phyloP scores from a whole-genome alignment of 495 filamentous ascomycete species.

The Aspergillus avenaceus region DNA sequence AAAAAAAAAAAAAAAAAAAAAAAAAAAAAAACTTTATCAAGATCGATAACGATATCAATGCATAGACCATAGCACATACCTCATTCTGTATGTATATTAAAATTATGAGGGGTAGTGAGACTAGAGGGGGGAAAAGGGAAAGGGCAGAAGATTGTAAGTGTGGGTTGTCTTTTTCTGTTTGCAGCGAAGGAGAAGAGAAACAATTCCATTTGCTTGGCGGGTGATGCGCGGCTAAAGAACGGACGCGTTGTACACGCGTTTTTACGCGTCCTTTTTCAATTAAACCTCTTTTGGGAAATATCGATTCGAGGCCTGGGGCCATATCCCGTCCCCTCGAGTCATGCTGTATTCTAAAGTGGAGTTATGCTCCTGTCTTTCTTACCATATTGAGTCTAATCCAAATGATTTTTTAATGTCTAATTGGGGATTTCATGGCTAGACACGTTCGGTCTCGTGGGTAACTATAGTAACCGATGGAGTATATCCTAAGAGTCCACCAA shows the following conservation, averaged over 20 bases:
- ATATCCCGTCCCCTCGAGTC: too few species aligned
- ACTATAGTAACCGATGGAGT: too few species aligned
- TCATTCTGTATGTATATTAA: conserved; percentile 29
- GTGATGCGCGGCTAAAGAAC: background rate
- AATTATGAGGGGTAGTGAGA: background rate
- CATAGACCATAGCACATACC: conserved; percentile 24
- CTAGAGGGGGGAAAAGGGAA: conserved; percentile 4
- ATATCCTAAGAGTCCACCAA: too few species aligned
- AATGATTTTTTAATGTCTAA: too few species aligned
- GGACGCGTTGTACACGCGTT: conserved; percentile 23
- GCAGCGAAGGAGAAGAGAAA: conserved; percentile 18
- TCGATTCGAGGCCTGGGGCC: too few species aligned
- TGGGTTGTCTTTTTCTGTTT: conserved; percentile 14
- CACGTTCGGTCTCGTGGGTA: too few species aligned
- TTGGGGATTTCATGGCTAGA: too few species aligned
- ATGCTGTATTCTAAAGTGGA: too few species aligned
- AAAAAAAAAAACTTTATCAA: too few species aligned
- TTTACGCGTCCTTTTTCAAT: conserved; percentile 31
- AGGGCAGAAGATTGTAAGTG: conserved; percentile 6
- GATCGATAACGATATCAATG: too few species aligned
- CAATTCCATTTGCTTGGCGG: conserved; percentile 19
- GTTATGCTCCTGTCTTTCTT: too few species aligned
- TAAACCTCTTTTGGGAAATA: conserved; percentile 29
- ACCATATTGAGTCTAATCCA: too few species aligned
- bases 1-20: background rate